Evolutionary conservation across 768 basidiomycete species (phyloP), one percentile per base, ranked within the genome.

Genomic region (Lactarius evosmus): DNA sequence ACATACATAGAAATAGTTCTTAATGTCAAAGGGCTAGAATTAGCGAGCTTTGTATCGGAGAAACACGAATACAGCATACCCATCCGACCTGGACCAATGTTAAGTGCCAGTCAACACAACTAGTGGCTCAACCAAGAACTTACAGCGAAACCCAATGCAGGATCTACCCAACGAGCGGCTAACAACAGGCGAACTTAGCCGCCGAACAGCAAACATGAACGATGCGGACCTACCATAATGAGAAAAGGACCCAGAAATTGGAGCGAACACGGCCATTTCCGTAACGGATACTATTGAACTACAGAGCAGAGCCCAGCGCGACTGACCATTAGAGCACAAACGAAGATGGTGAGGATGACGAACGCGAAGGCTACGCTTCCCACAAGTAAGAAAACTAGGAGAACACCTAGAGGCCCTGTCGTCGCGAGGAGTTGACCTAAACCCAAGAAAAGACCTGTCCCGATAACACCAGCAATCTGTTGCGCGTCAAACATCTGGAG

Each of bases 91-190:
- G 53, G n/a, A 25, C 27, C 27, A 16, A n/a, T 32, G 27, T 29
- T 30, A 51, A 32, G 29, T 46, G 40, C 22, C 7, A 25, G 22
- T 49, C 40, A 49, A 25, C 0, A 22, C 19, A 46, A 30, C 27
- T n/a, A 29, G 7, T 29, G 22, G 41, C 6, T 30, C 29, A 22
- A 12, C 8, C 16, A 32, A 17, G 33, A 19, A 60, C 74, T 64
- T 32, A 74, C 73, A 7, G 73, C 73, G 29, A 74, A 75, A 30
- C 74, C 73, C 7, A 68, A 14, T 4, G 74, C 74, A 27, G 74
- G 74, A 58, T 74, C 74, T 49, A 74, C 46, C 74, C 74, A 74
- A 56, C 74, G 71, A 50, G 70, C 74, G 46, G 70, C 74, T 74
- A 51, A n/a, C 22, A 46, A 54, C 2, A 19, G 32, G 30, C 8